A percentile compares a stretch with the other conserved stretches of the same genome.
These are phyloP conservation scores for Thielaviopsis euricoi DNA, from an alignment of 2,329 filamentous ascomycete species.

Conservation along the genomic window DNA sequence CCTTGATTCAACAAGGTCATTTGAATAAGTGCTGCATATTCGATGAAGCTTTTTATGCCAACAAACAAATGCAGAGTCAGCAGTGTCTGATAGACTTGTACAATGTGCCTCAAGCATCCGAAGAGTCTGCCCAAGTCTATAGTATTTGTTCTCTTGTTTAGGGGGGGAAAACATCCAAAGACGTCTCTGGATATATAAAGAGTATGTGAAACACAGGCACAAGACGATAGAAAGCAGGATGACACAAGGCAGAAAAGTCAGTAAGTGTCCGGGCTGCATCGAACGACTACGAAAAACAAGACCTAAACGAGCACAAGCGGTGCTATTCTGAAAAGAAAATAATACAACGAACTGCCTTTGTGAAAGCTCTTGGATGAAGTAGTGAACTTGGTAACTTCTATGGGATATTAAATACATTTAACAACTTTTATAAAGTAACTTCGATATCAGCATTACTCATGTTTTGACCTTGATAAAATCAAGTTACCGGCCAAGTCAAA, in stretches of 20 bases:
- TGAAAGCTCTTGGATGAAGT: too few species aligned
- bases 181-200: background rate
- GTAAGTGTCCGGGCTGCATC: background rate
- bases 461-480: background rate
- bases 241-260: background rate
- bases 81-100: too few species aligned
- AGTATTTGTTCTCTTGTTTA: background rate
- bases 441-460: too few species aligned
- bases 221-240: background rate
- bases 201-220: background rate
- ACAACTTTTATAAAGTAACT: too few species aligned
- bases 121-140: too few species aligned
- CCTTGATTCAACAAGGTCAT: background rate
- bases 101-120: too few species aligned
- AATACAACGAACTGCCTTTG: background rate
- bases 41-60: background rate
- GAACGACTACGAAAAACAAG: background rate
- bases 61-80: background rate
- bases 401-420: too few species aligned
- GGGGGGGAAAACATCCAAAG: too few species aligned
- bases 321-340: background rate
- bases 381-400: too few species aligned
- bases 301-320: background rate
- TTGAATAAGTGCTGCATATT: background rate
- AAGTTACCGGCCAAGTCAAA: background rate